These are phyloP conservation scores for Vaccinium macrocarpon DNA, from an alignment of 148 eudicot species.

Conservation along the genomic window DNA sequence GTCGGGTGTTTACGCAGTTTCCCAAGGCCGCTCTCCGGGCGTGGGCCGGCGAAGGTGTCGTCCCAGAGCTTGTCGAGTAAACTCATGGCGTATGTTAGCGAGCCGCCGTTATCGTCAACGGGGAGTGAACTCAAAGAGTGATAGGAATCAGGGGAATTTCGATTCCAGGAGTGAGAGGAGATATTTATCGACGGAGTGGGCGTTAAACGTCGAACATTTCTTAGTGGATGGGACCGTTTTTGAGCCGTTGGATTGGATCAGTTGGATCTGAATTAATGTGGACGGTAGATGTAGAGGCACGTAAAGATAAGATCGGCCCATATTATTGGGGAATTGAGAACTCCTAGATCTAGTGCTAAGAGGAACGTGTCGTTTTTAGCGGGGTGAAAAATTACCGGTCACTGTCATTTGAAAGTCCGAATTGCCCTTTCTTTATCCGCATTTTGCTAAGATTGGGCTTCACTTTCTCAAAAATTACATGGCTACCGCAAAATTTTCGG, in stretches of 20 bases:
- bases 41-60: slow-evolving; percentile 83
- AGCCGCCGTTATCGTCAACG: not conserved
- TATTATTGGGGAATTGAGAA: not conserved
- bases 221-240: slow-evolving; percentile 12
- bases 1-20: slow-evolving; percentile 60
- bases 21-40: slow-evolving; percentile 74
- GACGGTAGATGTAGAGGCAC: slow-evolving; percentile 5
- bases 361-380: not conserved
- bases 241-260: slow-evolving; percentile 47
- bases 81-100: slow-evolving; percentile 25
- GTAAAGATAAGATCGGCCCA: slow-evolving; percentile 10
- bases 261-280: slow-evolving; percentile 11
- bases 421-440: not conserved
- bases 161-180: not conserved
- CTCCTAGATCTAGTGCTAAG: not conserved
- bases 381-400: too few relatives aligned
- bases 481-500: too few relatives aligned
- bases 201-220: slow-evolving; percentile 28
- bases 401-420: not conserved
- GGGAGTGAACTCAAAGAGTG: not conserved
- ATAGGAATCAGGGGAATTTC: not conserved
- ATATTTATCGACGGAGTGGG: slow-evolving; percentile 28
- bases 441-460: not conserved
- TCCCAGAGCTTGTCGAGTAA: slow-evolving; percentile 87
- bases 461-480: not conserved